Evolutionary conservation across 768 basidiomycete species (phyloP).

Genomic region (Trametes cinnabarina): DNA sequence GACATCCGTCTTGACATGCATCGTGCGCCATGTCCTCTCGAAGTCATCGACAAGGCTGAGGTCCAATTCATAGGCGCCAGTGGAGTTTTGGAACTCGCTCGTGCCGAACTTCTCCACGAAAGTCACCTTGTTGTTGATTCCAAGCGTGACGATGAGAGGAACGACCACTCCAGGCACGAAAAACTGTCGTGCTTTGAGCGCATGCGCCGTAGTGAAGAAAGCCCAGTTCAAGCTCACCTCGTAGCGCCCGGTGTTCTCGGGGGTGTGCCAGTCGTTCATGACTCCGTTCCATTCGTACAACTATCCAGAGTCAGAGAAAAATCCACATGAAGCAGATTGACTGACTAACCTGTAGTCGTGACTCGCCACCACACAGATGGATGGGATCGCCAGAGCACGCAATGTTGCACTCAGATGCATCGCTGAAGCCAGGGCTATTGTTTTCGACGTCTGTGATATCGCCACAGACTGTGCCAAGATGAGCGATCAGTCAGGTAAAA

Average conservation of each 20-base stretch:
- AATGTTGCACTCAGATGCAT: constrained; percentile 41
- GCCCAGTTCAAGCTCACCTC: constrained; percentile 51
- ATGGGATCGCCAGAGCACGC: constrained; percentile 70
- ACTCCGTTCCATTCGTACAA: constrained; percentile 33
- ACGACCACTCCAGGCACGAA: constrained; percentile 61
- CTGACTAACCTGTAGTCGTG: constrained; percentile 53
- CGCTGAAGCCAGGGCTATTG: constrained; percentile 32
- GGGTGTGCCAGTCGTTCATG: constrained; percentile 63
- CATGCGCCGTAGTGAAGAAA: too few relatives aligned
- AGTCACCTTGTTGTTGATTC: constrained; percentile 78
- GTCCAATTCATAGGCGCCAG: constrained; percentile 80
- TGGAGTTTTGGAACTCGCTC: constrained; percentile 57
- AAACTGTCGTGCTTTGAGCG: too few relatives aligned
- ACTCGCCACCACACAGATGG: constrained; percentile 64
- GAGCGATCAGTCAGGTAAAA: neutral
- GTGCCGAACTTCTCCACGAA: constrained; percentile 78
- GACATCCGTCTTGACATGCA: constrained; percentile 76
- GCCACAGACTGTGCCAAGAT: constrained; percentile 55
- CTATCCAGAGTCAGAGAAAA: neutral
- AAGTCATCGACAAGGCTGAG: constrained; percentile 49
- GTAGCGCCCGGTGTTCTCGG: constrained; percentile 63
- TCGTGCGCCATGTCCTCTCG: constrained; percentile 61
- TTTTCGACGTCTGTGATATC: constrained; percentile 53
- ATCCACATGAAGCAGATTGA: neutral
- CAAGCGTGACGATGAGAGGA: constrained; percentile 71